Conservation (phyloP, 176 grass and related monocot species). For the Themeda triandra region DNA sequence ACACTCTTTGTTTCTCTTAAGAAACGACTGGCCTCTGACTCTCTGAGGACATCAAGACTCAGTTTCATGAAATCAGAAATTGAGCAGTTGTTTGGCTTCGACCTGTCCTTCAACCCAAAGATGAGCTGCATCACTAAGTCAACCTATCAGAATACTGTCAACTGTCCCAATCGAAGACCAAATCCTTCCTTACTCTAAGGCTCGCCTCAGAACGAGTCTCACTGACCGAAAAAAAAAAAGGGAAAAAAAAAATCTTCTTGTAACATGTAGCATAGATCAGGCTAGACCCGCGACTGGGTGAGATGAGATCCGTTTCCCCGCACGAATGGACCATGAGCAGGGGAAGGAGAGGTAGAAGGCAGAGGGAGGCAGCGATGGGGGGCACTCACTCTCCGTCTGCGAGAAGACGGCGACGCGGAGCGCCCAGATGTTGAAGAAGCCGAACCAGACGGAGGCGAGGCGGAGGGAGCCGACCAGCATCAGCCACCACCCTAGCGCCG, state of each 20-base stretch:
- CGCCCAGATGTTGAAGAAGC: slow-evolving; percentile 96
- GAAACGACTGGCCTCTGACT: background rate
- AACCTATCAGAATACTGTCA: background rate
- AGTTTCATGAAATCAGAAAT: background rate
- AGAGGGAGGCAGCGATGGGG: too few species aligned
- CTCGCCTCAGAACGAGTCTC: background rate
- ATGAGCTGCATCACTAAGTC: background rate
- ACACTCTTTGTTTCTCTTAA: background rate
- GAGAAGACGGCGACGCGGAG: slow-evolving; percentile 89
- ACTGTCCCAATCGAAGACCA: background rate
- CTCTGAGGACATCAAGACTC: background rate
- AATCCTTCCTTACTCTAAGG: background rate
- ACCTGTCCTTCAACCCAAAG: background rate
- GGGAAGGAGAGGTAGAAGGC: too few species aligned
- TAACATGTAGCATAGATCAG: background rate
- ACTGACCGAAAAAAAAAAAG: too few species aligned
- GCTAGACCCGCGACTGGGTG: too few species aligned
- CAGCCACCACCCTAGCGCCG: slow-evolving; percentile 75
- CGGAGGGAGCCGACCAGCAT: slow-evolving; percentile 83
- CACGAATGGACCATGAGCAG: too few species aligned
- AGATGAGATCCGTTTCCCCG: background rate
- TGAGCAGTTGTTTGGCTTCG: background rate
- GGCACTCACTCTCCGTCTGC: slow-evolving; percentile 43
- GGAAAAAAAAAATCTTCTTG: background rate
- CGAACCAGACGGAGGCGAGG: slow-evolving; percentile 90